phyloP scores from a whole-genome alignment of 805 yeast species.

The Yarrowia sp. region DNA sequence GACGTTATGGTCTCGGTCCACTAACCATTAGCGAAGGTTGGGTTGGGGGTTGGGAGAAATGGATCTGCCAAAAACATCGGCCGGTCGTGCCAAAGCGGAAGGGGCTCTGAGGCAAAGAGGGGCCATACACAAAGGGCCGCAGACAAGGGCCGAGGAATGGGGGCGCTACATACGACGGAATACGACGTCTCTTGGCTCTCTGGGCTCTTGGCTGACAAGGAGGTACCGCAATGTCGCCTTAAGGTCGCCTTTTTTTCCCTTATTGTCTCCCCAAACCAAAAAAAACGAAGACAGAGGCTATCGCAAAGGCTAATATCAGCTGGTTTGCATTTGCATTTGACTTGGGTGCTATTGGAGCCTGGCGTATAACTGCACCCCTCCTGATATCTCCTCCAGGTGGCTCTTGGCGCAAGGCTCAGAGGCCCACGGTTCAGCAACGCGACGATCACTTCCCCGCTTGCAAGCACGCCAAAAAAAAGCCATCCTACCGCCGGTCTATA shows the following conservation, averaged over 20 bases:
- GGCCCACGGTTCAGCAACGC: too few relatives aligned
- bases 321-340: conserved; percentile 6
- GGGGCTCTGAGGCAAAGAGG: not conserved
- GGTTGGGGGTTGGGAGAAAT: not conserved
- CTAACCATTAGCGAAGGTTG: conserved; percentile 6
- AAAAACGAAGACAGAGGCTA: not conserved
- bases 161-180: too few relatives aligned
- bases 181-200: too few relatives aligned
- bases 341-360: conserved; percentile 3
- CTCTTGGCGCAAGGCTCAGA: too few relatives aligned
- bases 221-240: too few relatives aligned
- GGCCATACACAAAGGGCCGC: not conserved
- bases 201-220: too few relatives aligned
- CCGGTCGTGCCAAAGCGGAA: not conserved
- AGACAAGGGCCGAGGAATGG: too few relatives aligned
- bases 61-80: not conserved
- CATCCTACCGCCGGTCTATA: too few relatives aligned
- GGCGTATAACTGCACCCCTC: conserved; percentile 10
- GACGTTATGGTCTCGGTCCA: conserved; percentile 19
- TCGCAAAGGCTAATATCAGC: not conserved
- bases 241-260: too few relatives aligned
- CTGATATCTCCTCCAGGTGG: too few relatives aligned
- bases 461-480: too few relatives aligned
- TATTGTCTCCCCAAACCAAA: not conserved
- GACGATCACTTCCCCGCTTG: too few relatives aligned